Evolutionary conservation across 805 yeast species (phyloP).

Genomic region (Monosporozyma yasuniensis): DNA sequence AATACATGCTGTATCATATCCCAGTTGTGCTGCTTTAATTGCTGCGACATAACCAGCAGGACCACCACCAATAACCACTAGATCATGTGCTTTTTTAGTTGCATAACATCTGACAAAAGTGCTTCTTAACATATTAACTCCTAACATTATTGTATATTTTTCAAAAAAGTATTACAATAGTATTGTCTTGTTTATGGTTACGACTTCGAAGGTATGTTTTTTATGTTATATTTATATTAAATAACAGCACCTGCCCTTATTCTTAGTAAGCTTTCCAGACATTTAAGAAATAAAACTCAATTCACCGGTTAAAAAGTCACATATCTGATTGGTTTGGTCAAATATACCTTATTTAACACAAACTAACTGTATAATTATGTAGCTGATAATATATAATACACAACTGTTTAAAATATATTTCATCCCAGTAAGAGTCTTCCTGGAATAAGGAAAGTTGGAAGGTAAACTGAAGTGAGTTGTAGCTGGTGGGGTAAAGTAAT

Average conservation of each 20-base stretch:
- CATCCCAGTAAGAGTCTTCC: conserved; percentile 9
- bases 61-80: conserved; percentile 96
- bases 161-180: no score
- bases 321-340: not conserved
- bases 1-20: conserved; percentile 88
- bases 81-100: conserved; percentile 56
- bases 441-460: conserved; percentile 29
- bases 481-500: conserved; percentile 12
- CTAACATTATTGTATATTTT: no score
- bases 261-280: not conserved
- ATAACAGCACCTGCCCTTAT: no score
- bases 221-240: no score
- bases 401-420: not conserved
- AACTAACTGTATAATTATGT: no score
- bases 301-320: not conserved
- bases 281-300: not conserved
- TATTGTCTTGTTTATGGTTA: no score
- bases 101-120: conserved; percentile 8
- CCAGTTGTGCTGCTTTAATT: conserved; percentile 95
- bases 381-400: no score
- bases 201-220: no score
- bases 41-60: conserved; percentile 99
- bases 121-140: not conserved
- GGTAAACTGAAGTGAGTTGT: conserved; percentile 20
- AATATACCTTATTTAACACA: no score